Conservation (phyloP, 2,329 filamentous ascomycete genomes). For the Cladophialophora carrionii region DNA sequence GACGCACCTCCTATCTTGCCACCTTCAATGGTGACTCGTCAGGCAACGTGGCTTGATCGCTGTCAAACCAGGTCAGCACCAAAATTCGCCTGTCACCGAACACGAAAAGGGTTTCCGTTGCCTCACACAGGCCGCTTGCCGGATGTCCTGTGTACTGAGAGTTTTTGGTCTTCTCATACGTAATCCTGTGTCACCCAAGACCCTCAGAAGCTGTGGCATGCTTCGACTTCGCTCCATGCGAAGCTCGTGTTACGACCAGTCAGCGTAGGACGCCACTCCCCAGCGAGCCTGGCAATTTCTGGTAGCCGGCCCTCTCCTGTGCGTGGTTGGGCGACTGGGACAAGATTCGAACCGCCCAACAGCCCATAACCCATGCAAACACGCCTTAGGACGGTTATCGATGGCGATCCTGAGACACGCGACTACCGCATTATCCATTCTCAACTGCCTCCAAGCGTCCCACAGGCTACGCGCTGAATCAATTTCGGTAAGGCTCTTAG, state of each 20-base stretch:
- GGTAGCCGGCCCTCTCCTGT: background rate
- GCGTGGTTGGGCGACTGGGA: slow-evolving; percentile 6
- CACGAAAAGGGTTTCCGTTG: slow-evolving; percentile 15
- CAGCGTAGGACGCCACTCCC: slow-evolving; percentile 7
- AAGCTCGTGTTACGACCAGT: slow-evolving; percentile 27
- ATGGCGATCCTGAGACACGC: slow-evolving; percentile 34
- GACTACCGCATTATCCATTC: slow-evolving; percentile 7
- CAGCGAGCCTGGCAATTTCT: slow-evolving; percentile 6
- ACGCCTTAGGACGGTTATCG: slow-evolving; percentile 26
- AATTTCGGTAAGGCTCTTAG: slow-evolving; percentile 33
- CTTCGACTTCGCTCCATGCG: slow-evolving; percentile 19
- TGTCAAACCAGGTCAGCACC: slow-evolving; percentile 25
- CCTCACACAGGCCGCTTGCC: slow-evolving; percentile 21
- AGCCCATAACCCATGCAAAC: slow-evolving; percentile 23
- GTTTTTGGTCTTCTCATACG: slow-evolving; percentile 28
- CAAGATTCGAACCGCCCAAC: slow-evolving; percentile 7
- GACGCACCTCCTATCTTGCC: slow-evolving; percentile 19
- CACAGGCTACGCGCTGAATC: slow-evolving; percentile 19
- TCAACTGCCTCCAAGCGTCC: slow-evolving; percentile 3
- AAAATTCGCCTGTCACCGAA: slow-evolving; percentile 6
- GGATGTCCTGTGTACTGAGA: slow-evolving; percentile 2
- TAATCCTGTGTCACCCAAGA: slow-evolving; percentile 33
- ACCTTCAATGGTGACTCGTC: slow-evolving; percentile 28
- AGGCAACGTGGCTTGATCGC: slow-evolving; percentile 31
- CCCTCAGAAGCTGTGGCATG: background rate